These are phyloP conservation scores for Clarireedia monteithiana DNA, from an alignment of 2,329 filamentous ascomycete species.

Conservation along the genomic window DNA sequence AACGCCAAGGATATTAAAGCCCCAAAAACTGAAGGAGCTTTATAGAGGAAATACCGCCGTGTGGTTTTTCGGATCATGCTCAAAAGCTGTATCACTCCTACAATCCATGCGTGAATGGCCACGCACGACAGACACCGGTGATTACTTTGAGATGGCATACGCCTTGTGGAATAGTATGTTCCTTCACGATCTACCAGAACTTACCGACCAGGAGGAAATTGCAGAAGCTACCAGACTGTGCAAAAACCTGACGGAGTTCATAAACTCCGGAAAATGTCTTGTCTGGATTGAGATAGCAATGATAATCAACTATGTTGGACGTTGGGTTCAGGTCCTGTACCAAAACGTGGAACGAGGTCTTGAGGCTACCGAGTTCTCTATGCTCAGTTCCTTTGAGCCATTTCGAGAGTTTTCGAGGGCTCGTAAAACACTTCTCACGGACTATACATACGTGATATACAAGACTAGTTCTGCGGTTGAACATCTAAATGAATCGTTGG, in stretches of 20 bases:
- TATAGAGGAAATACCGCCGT: neutral
- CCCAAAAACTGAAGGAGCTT: neutral
- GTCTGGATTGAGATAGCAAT: neutral
- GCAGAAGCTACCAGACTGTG: neutral
- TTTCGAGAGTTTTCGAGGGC: neutral
- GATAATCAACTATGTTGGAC: neutral
- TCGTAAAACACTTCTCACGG: neutral
- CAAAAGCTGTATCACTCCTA: neutral
- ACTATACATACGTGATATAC: neutral
- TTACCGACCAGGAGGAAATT: neutral
- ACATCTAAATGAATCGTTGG: neutral
- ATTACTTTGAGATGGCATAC: constrained; percentile 2
- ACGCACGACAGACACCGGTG: neutral
- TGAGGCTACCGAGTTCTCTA: neutral
- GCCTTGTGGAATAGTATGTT: neutral
- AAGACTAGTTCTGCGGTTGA: neutral
- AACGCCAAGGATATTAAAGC: neutral
- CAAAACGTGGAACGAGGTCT: neutral
- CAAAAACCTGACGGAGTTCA: neutral
- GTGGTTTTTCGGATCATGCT: neutral
- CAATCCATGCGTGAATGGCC: neutral
- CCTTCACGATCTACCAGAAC: neutral
- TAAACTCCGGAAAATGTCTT: neutral
- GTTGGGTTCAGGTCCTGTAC: neutral
- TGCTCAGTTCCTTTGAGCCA: neutral